Conservation (phyloP, 1,139 yeast species). For the Geotrichum fermentans region DNA sequence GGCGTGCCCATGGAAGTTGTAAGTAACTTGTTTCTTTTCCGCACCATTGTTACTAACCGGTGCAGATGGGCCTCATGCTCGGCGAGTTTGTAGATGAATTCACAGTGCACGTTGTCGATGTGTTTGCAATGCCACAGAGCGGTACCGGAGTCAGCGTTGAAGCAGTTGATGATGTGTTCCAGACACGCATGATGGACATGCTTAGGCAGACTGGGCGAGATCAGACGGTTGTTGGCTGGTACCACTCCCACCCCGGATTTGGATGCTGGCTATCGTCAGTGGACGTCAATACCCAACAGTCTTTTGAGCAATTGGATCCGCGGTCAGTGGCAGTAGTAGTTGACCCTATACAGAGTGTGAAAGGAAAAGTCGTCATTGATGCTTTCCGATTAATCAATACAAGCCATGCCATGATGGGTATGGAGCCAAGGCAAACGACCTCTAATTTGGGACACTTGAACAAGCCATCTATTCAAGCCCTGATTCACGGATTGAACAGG, state of each 20-base stretch:
- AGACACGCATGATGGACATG: slow-evolving; percentile 99
- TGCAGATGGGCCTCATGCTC: slow-evolving; percentile 88
- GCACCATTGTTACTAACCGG: slow-evolving; percentile 3
- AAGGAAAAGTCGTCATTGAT: slow-evolving; percentile 97
- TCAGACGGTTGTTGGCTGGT: slow-evolving; percentile 99
- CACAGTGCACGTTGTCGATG: slow-evolving; percentile 95
- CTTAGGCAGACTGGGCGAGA: slow-evolving; percentile 96
- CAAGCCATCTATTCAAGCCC: slow-evolving; percentile 96
- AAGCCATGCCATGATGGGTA: slow-evolving; percentile 86
- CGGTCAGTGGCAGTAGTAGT: slow-evolving; percentile 97
- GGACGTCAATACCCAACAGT: slow-evolving; percentile 95
- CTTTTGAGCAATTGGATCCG: slow-evolving; percentile 90
- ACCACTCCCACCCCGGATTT: slow-evolving; percentile 97
- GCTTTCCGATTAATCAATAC: slow-evolving; percentile 94
- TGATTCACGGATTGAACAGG: slow-evolving; percentile 94
- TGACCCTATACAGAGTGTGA: slow-evolving; percentile 96
- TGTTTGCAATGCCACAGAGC: slow-evolving; percentile 96
- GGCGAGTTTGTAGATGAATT: slow-evolving; percentile 98
- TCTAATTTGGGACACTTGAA: slow-evolving; percentile 92
- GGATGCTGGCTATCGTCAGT: slow-evolving; percentile 98
- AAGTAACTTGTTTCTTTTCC: slow-evolving; percentile 17
- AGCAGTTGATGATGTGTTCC: slow-evolving; percentile 98
- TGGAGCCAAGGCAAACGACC: slow-evolving; percentile 96
- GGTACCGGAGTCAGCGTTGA: slow-evolving; percentile 98
- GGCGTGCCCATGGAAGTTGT: slow-evolving; percentile 99